A percentile compares a stretch with the other conserved stretches of the same genome.
Evolutionary conservation across 2,329 filamentous ascomycete species (phyloP).

Genomic region (Monosporascus sp.): DNA sequence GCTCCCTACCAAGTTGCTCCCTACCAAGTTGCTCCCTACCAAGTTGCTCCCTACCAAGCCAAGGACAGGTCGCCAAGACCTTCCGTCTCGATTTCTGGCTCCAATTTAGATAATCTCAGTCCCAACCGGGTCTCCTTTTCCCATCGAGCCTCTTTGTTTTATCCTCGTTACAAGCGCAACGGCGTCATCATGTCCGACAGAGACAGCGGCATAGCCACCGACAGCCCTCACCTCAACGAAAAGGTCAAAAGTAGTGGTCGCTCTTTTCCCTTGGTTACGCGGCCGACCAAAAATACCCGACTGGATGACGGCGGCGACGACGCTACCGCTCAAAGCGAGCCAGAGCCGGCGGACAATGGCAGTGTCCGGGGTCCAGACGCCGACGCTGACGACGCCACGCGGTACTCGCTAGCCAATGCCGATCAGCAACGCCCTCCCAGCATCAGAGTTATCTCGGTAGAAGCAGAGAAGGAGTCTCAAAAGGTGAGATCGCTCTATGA

Average conservation of each 20-base stretch:
- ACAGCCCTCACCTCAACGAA: conserved; percentile 2
- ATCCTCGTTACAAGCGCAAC: conserved; percentile 13
- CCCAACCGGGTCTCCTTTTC: neutral
- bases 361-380: conserved; percentile 1
- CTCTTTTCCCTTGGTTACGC: conserved; percentile 22
- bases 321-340: no score
- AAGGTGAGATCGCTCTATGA: conserved; percentile 64
- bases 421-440: conserved; percentile 32
- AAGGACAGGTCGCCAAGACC: conserved; percentile 3
- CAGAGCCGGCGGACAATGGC: neutral
- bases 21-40: neutral
- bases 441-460: conserved; percentile 49
- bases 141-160: neutral
- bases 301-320: conserved; percentile 3
- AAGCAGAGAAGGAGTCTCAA: conserved; percentile 59
- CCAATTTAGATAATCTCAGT: neutral
- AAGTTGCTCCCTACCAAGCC: neutral
- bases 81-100: neutral
- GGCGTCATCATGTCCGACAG: conserved; percentile 20
- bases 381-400: conserved; percentile 3
- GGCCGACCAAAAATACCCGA: conserved; percentile 10
- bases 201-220: conserved; percentile 11
- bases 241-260: conserved; percentile 13
- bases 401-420: conserved; percentile 5
- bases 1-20: no score